A percentile compares a stretch with the other conserved stretches of the same genome.
phyloP scores from a whole-genome alignment of 257 asterid genomes.

The Nicotiana otophora region DNA sequence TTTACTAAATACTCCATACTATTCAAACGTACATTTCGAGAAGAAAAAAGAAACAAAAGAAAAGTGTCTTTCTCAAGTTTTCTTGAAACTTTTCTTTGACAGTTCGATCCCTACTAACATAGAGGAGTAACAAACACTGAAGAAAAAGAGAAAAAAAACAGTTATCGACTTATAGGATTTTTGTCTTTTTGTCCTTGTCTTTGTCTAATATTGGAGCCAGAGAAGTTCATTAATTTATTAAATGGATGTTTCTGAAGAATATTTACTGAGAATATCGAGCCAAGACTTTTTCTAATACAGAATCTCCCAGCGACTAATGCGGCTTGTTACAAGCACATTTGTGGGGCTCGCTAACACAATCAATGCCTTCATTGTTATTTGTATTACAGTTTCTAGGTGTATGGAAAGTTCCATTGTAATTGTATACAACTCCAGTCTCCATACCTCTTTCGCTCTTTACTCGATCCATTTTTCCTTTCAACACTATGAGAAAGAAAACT shows the following conservation, averaged over 20 bases:
- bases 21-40: background rate
- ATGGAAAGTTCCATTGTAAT: conserved; percentile 6
- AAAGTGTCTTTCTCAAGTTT: background rate
- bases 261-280: conserved; percentile 17
- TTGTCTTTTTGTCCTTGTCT: conserved; percentile 31
- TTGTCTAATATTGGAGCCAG: conserved; percentile 10
- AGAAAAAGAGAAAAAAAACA: background rate
- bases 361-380: conserved; percentile 11
- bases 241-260: conserved; percentile 51
- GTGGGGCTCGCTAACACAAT: conserved; percentile 19
- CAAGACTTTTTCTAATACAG: conserved; percentile 10
- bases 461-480: no score
- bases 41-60: background rate
- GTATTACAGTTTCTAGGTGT: background rate
- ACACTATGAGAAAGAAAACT: no score
- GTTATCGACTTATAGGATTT: background rate
- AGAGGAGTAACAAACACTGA: background rate
- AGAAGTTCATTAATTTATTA: conserved; percentile 19
- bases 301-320: conserved; percentile 36
- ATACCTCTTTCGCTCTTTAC: no score
- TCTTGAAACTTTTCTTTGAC: background rate
- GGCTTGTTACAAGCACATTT: conserved; percentile 38
- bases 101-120: background rate
- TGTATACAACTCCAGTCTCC: no score
- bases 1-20: no score